Conservation (phyloP, 176 grass and related monocot species). For the Raddia guianensis region DNA sequence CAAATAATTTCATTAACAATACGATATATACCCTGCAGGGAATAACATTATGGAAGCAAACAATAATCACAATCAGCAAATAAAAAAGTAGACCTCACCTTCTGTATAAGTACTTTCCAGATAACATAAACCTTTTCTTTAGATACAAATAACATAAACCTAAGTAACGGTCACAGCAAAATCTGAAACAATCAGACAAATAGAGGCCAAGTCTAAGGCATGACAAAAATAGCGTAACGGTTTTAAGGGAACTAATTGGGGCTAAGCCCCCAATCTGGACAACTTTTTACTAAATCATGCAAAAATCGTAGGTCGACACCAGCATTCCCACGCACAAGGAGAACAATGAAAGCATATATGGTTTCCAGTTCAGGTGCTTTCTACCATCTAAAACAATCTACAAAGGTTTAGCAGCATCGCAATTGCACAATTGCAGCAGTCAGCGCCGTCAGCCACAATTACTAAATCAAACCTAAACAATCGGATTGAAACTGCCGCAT, state of each 20-base stretch:
- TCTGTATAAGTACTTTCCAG: neutral
- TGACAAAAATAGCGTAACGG: too few species aligned
- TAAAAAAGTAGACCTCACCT: neutral
- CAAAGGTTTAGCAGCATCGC: neutral
- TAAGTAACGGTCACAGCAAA: neutral
- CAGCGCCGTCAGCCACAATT: neutral
- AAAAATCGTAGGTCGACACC: too few species aligned
- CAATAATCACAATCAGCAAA: neutral
- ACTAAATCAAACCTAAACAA: neutral
- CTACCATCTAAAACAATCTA: neutral
- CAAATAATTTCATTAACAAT: neutral
- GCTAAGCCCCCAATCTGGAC: too few species aligned
- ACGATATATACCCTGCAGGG: neutral
- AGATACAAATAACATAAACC: slow-evolving; percentile 1
- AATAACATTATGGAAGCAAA: neutral
- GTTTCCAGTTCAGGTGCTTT: neutral
- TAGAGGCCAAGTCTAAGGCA: neutral
- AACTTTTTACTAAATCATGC: too few species aligned
- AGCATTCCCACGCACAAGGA: too few species aligned
- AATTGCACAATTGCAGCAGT: slow-evolving; percentile 11
- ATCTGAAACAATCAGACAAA: neutral
- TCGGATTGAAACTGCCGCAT: neutral
- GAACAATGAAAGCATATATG: too few species aligned
- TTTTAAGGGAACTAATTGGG: too few species aligned
- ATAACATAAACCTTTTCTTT: neutral